Conservation (phyloP, 1,284 basidiomycete genomes). For the Malassezia japonica region DNA sequence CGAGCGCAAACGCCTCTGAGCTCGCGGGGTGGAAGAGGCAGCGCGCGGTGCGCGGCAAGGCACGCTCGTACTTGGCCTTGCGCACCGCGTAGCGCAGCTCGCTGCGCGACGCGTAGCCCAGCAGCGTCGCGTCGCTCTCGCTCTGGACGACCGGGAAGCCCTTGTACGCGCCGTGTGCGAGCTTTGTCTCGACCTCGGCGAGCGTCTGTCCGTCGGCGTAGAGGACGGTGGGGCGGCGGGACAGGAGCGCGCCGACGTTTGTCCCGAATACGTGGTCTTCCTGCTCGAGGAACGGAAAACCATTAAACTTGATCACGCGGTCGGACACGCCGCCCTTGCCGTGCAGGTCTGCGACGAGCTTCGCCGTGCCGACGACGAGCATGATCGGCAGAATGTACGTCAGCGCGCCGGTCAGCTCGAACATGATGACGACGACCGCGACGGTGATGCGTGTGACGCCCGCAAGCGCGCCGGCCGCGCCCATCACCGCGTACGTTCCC, state of each 20-base stretch:
- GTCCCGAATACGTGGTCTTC: slow-evolving; percentile 75
- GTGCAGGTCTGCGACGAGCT: slow-evolving; percentile 90
- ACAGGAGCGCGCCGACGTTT: slow-evolving; percentile 82
- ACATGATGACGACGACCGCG: slow-evolving; percentile 98
- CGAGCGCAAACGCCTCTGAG: slow-evolving; percentile 10
- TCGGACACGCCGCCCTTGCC: slow-evolving; percentile 90
- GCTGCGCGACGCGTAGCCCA: slow-evolving; percentile 78
- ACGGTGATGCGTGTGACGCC: slow-evolving; percentile 95
- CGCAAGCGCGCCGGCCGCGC: slow-evolving; percentile 26
- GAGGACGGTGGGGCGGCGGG: slow-evolving; percentile 64
- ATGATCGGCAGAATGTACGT: slow-evolving; percentile 97
- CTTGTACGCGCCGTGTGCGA: slow-evolving; percentile 56
- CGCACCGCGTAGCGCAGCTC: slow-evolving; percentile 79
- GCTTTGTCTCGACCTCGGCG: slow-evolving; percentile 56
- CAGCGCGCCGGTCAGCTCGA: slow-evolving; percentile 94
- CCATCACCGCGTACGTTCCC: slow-evolving; percentile 57
- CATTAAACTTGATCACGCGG: slow-evolving; percentile 92
- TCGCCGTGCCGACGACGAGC: slow-evolving; percentile 93
- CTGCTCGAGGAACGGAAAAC: slow-evolving; percentile 81
- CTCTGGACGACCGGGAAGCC: slow-evolving; percentile 77
- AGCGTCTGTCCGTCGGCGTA: slow-evolving; percentile 67
- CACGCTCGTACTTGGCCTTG: slow-evolving; percentile 47
- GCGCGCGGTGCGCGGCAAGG: slow-evolving; percentile 21
- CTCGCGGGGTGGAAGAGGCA: slow-evolving; percentile 29
- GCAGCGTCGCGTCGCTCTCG: slow-evolving; percentile 55